Evolutionary conservation across 805 yeast genomes (phyloP), one percentile per base, ranked within the genome.

Genomic region (Wickerhamiella lipophila): DNA sequence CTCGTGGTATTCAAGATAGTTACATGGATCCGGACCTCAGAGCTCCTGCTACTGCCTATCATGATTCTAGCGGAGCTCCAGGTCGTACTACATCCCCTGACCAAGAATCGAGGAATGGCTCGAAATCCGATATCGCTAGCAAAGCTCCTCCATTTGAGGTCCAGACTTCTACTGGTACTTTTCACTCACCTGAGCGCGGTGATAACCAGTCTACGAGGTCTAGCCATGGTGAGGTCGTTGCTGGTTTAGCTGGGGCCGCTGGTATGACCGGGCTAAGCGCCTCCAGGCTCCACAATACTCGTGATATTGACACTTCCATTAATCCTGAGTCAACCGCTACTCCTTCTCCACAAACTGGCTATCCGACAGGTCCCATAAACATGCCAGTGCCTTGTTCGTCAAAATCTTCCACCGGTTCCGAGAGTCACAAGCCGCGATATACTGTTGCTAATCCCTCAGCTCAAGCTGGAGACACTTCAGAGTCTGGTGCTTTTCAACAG

Each of bases 251-350:
- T 7, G 49, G 47, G 2, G 50, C 49, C 1, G 54, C 46, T 9
- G 52, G 49, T 8, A 52, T 42, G 29, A 50, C 52, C 3, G 55
- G 54, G 22, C 23, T 50, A 45, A 51, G 40, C 32, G n/a, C 16
- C 25, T n/a, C 52, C 41, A 22, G 15, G n/a, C 38, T 32, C 19
- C 19, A 32, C 38, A 32, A 32, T n/a, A 32, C 38, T 32, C 38
- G 38, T 32, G 38, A 32, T 32, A 32, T 32, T 16, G 38, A 32
- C 19, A 13, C 21, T 11, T 32, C 38, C 5, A 32, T 32, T n/a
- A 19, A 19, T 11, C 6, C 15, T 16, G 38, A 32, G 19, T 19
- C 19, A n/a, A 11, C 6, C 19, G 9, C 6, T 15, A 6, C 38
- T 5, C 38, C 38, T 13, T 4, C 15, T n/a, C 38, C 5, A 15